Percentiles rank a stretch among this genome's conserved stretches.
phyloP scores from a whole-genome alignment of 495 filamentous ascomycete genomes.

The Talaromyces stipitatus region DNA sequence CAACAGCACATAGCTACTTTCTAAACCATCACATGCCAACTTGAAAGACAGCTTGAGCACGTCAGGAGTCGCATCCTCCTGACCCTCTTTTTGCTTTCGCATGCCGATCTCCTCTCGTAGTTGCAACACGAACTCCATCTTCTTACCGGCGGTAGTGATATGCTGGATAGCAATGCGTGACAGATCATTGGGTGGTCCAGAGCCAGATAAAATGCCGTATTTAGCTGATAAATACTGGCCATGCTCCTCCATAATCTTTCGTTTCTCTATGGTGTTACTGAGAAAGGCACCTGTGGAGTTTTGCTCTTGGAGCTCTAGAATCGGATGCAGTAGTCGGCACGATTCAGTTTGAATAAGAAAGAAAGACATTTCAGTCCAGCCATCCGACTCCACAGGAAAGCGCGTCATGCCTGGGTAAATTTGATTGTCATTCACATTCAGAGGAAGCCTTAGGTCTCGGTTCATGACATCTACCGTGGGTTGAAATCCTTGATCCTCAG shows the following conservation, averaged over 20 bases:
- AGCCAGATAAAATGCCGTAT: conserved; percentile 15
- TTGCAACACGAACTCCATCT: conserved; percentile 20
- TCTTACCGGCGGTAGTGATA: conserved; percentile 20
- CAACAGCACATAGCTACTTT: conserved; percentile 39
- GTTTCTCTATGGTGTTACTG: conserved; percentile 31
- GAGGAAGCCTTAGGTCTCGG: conserved; percentile 58
- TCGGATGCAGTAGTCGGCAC: conserved; percentile 18
- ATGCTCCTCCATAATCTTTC: conserved; percentile 30
- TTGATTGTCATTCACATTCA: conserved; percentile 72
- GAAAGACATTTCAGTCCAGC: conserved; percentile 71
- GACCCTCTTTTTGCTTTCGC: conserved; percentile 9
- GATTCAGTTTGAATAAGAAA: conserved; percentile 49
- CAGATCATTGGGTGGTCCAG: conserved; percentile 25
- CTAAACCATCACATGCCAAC: conserved; percentile 17
- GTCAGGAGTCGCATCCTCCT: conserved; percentile 18
- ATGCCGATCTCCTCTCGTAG: conserved; percentile 17
- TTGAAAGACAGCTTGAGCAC: conserved; percentile 20
- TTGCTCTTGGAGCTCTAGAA: conserved; percentile 7
- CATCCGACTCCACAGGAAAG: conserved; percentile 47
- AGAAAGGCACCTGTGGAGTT: conserved; percentile 9
- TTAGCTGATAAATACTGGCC: conserved; percentile 27
- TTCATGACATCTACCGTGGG: conserved; percentile 45
- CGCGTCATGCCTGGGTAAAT: conserved; percentile 51
- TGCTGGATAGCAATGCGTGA: conserved; percentile 42
- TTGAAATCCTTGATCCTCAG: conserved; percentile 17